Base-by-base conservation (phyloP, 1,284 basidiomycete species). In the Butyriboletus appendiculatus region DNA sequence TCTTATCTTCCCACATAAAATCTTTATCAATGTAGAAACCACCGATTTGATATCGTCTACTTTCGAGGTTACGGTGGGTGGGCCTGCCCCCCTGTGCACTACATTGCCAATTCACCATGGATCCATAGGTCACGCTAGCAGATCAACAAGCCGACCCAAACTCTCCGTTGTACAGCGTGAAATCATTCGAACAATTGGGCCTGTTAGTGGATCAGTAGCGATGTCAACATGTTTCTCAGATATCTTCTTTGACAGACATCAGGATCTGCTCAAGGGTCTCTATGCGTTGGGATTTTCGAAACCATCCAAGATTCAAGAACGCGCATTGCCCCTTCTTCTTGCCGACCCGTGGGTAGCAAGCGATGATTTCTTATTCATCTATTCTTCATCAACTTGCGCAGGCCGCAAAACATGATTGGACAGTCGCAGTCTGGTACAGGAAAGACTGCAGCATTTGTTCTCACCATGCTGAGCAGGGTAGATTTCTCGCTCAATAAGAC, bases 391-490 rank as follows among this genome's bases (percentile, higher is more conserved):
- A 2, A 24, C 38, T 45, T 44, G n/a, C 52, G 32, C 57, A 97
- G 95, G 18, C 91, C 96, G 8, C 89, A 88, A 54, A 99, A 99
- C 75, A 96, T 99, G 88, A 99, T 99, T 72, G 97, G 95, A 11
- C 97, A 99, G 76, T 98, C 95, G 46, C 97, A 99, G 71, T 99
- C 97, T 24, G 97, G 97, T 40, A 99, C 97, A 9, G 97, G 97
- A 53, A 99, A 99, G 78, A 99, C 97, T 4, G 97, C 97, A 7
- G 97, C 97, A 3, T 99, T 99, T 71, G 92, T 96, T 14, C 81
- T 99, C 51, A 96, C 96, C 28, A 99, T 99, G 96, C 84, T 99
- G 22, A 95, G 90, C 68, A 87, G 96, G 34, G 84, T 99, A 54
- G 94, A 98, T 73, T 94, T 90, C 64, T 81, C 82, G 33, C 76